Conservation (phyloP, 495 filamentous ascomycete genomes). For the Choiromyces venosus region DNA sequence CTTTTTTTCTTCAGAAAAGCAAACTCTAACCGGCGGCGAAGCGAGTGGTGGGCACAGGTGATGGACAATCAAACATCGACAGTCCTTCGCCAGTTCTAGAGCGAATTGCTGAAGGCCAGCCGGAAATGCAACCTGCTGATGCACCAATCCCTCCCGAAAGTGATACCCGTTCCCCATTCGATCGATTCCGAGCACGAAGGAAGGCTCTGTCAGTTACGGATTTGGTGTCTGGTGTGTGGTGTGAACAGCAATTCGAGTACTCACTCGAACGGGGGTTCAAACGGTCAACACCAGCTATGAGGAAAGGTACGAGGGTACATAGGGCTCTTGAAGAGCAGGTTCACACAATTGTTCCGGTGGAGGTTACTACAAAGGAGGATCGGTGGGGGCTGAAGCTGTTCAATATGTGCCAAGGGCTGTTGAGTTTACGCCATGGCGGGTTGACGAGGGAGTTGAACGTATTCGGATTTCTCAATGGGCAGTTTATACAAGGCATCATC, state of each 20-base stretch:
- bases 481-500: slow-evolving; percentile 82
- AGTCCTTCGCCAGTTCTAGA: slow-evolving; percentile 5
- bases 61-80: not conserved
- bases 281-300: slow-evolving; percentile 73
- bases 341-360: slow-evolving; percentile 66
- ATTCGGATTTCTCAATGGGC: slow-evolving; percentile 81
- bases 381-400: slow-evolving; percentile 75
- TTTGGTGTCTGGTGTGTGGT: slow-evolving; percentile 84
- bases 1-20: slow-evolving; percentile 21
- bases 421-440: slow-evolving; percentile 68
- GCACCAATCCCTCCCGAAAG: slow-evolving; percentile 18
- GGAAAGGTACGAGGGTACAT: slow-evolving; percentile 68
- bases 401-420: slow-evolving; percentile 85
- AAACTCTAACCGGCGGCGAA: slow-evolving; percentile 12
- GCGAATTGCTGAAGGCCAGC: slow-evolving; percentile 6
- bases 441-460: slow-evolving; percentile 84
- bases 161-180: slow-evolving; percentile 50
- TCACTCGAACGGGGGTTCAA: slow-evolving; percentile 67
- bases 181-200: slow-evolving; percentile 73
- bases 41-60: slow-evolving; percentile 13
- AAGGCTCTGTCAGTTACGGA: slow-evolving; percentile 88
- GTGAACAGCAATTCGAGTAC: slow-evolving; percentile 90
- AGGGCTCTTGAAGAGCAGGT: slow-evolving; percentile 79
- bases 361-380: slow-evolving; percentile 72
- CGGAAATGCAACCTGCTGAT: slow-evolving; percentile 32